Evolutionary conservation across 768 basidiomycete species (phyloP), one percentile per base, ranked within the genome.

Genomic region (Sutorius australiensis): DNA sequence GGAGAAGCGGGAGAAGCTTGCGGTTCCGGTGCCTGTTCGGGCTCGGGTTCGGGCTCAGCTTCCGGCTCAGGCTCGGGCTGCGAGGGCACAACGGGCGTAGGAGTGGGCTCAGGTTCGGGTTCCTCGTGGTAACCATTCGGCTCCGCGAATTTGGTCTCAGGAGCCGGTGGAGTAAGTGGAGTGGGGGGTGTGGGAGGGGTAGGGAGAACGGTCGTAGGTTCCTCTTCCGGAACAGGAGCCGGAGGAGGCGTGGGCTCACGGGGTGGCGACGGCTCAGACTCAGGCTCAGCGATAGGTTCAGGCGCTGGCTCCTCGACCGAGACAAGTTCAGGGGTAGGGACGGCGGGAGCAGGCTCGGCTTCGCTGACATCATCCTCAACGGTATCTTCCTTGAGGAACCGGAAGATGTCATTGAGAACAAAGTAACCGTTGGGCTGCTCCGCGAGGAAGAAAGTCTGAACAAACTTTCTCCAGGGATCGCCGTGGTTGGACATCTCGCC

Each of bases 341-440:
- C 61, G 9, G 62, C 32, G 8, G 67, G 62, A 27, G 68, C 72
- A 16, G 70, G 74, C 32, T 75, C 71, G 33, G 78, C 57, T 48
- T 80, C 84, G 56, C 70, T 74, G 66, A 67, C 79, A 42, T 89
- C 89, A 51, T 91, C 92, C 59, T 92, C 92, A 49, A 90, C 86
- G 8, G 82, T 75, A 67, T 98, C 94, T 75, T 98, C 97, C 77
- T 97, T 98, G 58, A 99, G 78, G 80, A 97, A 98, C 55, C 97
- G 89, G 86, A 98, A 99, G 77, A 98, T 98, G 76, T 99, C 97
- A 74, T 99, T 99, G 73, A 99, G 86, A 59, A 99, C 97, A 68
- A 95, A 99, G 77, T 98, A 99, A 39, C 97, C 97, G 62, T 95
- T 97, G 13, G 93, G 92, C 74, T 99, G 97, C 72, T 98, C 94